Base-by-base conservation (phyloP, 1,139 yeast genomes). In the Yamadazyma taylorii region DNA sequence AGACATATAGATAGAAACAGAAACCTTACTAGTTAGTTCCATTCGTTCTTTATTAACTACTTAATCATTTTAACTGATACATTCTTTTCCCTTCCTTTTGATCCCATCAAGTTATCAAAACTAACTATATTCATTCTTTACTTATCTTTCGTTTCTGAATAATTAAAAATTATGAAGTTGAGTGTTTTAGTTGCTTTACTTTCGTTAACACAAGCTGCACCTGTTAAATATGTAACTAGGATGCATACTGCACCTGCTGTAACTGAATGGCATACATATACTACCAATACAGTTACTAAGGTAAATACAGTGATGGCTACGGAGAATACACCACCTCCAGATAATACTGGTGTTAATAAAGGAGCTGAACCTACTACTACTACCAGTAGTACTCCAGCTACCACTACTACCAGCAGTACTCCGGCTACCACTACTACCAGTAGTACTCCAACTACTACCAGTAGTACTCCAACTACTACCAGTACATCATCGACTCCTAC, bases 231-330 rank as follows among this genome's bases (percentile, higher is more conserved):
- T 21, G 50, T 61, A 35, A 63, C 68, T 19, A 45, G 59, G 31
- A 42, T 43, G 8, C 63, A 58, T 34, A 60, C 67, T 19, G 69
- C 69, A 9, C 53, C 59, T 3, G 53, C 67, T 9, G 60, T 58
- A 12, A 63, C 69, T 17, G 47, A 52, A n/a, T 55, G 57, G 47
- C 22, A 41, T 17, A 48, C 52, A 6, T 39, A 36, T 36, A 43
- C 46, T 66, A 25, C 51, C 8, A 39, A 47, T 46, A 36, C 52
- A 5, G 41, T 37, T 15, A 73, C 81, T 1, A 61, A 69, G 36
- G 71, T 75, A 12, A 66, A 68, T 44, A 68, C 78, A 13, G 79
- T 83, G 1, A 74, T 79, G 3, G 77, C 82, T 3, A 69, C 78
- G 33, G 73, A 36, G 52, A 43, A 37, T 33, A 46, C 43, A 11